phyloP scores from a whole-genome alignment of 768 basidiomycete genomes.

The Serendipita sp. region DNA sequence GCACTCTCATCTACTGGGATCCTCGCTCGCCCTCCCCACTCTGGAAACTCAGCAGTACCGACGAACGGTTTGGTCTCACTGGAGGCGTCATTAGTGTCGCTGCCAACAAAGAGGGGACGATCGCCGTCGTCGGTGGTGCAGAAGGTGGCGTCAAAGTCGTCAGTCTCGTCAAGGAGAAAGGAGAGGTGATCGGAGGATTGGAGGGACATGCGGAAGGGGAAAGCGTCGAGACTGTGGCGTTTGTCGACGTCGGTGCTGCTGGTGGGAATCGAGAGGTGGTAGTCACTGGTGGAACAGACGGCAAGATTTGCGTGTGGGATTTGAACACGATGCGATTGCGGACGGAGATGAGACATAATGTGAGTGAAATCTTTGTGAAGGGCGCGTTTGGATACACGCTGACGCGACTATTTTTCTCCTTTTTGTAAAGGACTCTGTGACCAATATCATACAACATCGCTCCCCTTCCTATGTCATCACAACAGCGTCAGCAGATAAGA shows the following conservation, averaged over 20 bases:
- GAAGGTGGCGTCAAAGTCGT: constrained; percentile 76
- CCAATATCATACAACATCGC: constrained; percentile 61
- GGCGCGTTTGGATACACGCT: not conserved
- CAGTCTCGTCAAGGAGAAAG: constrained; percentile 46
- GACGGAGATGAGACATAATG: constrained; percentile 67
- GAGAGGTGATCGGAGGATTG: constrained; percentile 54
- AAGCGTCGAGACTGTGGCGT: constrained; percentile 74
- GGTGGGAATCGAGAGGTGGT: constrained; percentile 39
- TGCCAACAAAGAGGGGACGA: constrained; percentile 67
- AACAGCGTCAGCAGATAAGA: constrained; percentile 75
- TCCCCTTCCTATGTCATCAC: constrained; percentile 52
- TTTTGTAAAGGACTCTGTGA: constrained; percentile 60
- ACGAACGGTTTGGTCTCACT: constrained; percentile 62
- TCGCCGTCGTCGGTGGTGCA: constrained; percentile 83
- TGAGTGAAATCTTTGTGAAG: constrained; percentile 22
- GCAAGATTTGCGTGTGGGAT: constrained; percentile 92
- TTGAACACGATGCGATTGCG: constrained; percentile 71
- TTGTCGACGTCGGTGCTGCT: constrained; percentile 57
- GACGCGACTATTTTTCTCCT: not conserved
- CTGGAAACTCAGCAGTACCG: constrained; percentile 58
- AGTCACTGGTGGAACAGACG: constrained; percentile 83
- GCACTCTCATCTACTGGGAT: constrained; percentile 79
- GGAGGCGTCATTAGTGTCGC: constrained; percentile 72
- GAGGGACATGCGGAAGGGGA: constrained; percentile 76
- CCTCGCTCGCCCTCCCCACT: constrained; percentile 59